Evolutionary conservation across 176 grass and related monocot genomes (phyloP).

Genomic region (Cocos nucifera): DNA sequence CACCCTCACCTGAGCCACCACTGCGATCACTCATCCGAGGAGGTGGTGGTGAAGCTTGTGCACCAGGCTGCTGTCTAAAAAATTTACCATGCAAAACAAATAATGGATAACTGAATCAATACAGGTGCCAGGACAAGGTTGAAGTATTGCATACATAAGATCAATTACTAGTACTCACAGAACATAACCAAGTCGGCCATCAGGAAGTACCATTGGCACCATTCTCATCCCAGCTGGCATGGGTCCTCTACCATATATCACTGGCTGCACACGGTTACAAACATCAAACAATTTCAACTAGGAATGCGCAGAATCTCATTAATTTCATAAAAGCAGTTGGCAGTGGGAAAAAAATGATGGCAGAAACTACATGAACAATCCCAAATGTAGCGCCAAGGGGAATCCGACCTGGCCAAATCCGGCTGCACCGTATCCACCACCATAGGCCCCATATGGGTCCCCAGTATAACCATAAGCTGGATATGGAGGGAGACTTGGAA

Average conservation of each 20-base stretch:
- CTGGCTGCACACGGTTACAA: conserved; percentile 38
- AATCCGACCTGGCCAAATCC: conserved; percentile 64
- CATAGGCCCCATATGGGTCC: conserved; percentile 86
- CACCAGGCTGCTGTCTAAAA: conserved; percentile 75
- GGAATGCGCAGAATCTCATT: too few species aligned
- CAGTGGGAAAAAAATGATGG: too few species aligned
- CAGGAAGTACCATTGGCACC: conserved; percentile 95
- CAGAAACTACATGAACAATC: too few species aligned
- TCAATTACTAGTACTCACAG: conserved; percentile 37
- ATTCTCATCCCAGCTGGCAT: conserved; percentile 90
- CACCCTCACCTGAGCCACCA: conserved; percentile 31
- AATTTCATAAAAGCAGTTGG: too few species aligned
- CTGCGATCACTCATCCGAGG: conserved; percentile 48
- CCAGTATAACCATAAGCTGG: conserved; percentile 52
- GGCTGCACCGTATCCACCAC: conserved; percentile 41
- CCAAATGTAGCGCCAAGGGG: neutral
- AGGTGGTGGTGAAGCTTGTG: conserved; percentile 24
- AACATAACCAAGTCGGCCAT: conserved; percentile 92
- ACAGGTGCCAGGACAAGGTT: neutral
- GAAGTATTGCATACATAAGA: neutral
- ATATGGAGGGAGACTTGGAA: conserved; percentile 48
- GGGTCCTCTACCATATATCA: conserved; percentile 97
- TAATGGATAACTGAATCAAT: neutral
- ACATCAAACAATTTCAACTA: neutral
- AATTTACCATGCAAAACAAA: neutral